phyloP scores from a whole-genome alignment of 2,329 filamentous ascomycete species.

The Alternaria incomplexa region DNA sequence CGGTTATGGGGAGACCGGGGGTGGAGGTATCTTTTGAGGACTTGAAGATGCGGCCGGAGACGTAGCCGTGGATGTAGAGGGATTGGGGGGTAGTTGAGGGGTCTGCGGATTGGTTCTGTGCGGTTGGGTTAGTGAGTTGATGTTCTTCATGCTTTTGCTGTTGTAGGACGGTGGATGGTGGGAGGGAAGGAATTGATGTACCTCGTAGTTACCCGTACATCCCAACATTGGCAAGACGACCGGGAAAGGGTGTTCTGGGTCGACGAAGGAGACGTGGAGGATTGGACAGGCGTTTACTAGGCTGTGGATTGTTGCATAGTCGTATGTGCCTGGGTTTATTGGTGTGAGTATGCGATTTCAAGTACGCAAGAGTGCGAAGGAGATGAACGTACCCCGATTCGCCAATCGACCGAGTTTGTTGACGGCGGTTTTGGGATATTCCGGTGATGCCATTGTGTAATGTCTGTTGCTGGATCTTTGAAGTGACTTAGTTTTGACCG shows the following conservation, averaged over 20 bases:
- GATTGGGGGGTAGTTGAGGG: slow-evolving; percentile 56
- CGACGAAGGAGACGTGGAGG: slow-evolving; percentile 46
- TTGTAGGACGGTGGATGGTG: too few species aligned
- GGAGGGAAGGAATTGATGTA: not conserved
- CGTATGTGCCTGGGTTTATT: slow-evolving; percentile 34
- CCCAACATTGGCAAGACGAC: slow-evolving; percentile 49
- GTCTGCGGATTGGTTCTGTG: slow-evolving; percentile 59
- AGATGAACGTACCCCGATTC: slow-evolving; percentile 30
- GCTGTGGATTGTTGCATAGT: slow-evolving; percentile 43
- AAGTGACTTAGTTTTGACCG: not conserved
- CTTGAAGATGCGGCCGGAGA: slow-evolving; percentile 66
- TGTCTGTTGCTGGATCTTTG: not conserved
- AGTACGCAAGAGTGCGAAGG: too few species aligned
- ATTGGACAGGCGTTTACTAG: slow-evolving; percentile 41
- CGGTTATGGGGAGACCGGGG: not conserved
- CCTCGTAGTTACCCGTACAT: slow-evolving; percentile 39
- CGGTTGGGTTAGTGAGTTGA: not conserved
- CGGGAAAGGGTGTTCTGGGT: slow-evolving; percentile 61
- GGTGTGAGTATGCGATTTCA: not conserved
- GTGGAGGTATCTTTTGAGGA: not conserved
- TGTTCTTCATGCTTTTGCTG: too few species aligned
- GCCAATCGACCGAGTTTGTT: slow-evolving; percentile 38
- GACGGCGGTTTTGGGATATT: slow-evolving; percentile 33
- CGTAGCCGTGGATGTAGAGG: slow-evolving; percentile 46
- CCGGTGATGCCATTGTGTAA: slow-evolving; percentile 11